Base-by-base conservation (phyloP, 768 basidiomycete genomes). In the Amanita muscaria region DNA sequence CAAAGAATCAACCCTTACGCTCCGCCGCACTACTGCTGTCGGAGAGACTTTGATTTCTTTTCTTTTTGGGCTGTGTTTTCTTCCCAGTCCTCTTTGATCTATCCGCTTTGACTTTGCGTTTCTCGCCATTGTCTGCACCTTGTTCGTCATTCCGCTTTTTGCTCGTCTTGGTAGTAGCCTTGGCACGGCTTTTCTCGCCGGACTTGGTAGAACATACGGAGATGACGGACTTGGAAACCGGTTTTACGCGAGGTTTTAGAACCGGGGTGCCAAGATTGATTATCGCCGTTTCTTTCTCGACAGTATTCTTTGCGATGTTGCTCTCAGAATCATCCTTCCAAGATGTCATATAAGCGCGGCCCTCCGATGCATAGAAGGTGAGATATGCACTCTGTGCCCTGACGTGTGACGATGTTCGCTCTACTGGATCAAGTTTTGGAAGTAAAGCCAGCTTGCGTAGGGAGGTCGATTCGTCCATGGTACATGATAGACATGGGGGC, bases 181-280 rank as follows among this genome's bases (percentile, higher is more conserved):
- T 27, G 25, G 35, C 11, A 19, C 18, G 12, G 22, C 23, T 35
- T 14, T 35, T 24, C 15, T 23, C 32, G 21, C n/a, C 23, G 11
- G 3, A 10, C 25, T 24, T 37, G 30, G 29, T 7, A 2, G 36
- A 29, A 2, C 12, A 9, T 30, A 22, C 9, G 16, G 36, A 21
- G 14, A 31, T 31, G 7, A 16, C 23, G 14, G 4, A n/a, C 15
- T 46, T 32, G 19, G 44, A 16, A 41, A 27, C 33, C 2, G 37
- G 37, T 23, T 39, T 14, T 38, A 39, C 29, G 22, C 80, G 71
- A 25, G 79, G 65, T 49, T 69, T 73, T 29, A 81, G 63, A 24
- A 80, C 58, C 14, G 79, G 80, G 8, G 77, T 81, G 30, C 64
- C 70, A 50, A 80, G 74, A 3, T 68, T 69, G 49, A 63, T 60